Conservation (phyloP, 169 alveolate species). For the Besnoitia besnoiti region DNA sequence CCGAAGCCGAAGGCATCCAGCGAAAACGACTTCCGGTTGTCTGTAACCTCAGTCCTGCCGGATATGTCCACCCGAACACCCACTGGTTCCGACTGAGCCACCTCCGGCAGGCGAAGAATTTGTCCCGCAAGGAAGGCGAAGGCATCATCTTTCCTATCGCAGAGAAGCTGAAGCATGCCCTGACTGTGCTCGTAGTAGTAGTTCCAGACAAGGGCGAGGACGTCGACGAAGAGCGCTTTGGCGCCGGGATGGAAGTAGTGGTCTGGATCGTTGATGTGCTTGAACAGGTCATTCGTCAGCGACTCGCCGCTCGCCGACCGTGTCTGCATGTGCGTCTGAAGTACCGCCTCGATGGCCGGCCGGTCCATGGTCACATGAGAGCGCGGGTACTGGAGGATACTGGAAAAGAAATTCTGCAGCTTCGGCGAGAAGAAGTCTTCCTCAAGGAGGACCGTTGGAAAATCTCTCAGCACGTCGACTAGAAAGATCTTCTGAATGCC, state of each 20-base stretch:
- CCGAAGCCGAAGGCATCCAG: conserved; percentile 28
- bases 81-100: not conserved
- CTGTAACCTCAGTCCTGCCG: not conserved
- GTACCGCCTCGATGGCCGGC: not conserved
- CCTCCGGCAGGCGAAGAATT: not conserved
- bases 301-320: not conserved
- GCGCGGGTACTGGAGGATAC: conserved; percentile 18
- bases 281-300: not conserved
- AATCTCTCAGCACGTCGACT: conserved; percentile 16
- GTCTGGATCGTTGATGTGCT: not conserved
- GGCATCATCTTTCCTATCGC: not conserved
- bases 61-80: not conserved
- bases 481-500: not conserved
- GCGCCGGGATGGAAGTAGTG: not conserved
- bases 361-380: not conserved
- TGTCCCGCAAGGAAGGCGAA: not conserved
- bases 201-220: not conserved
- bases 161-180: not conserved
- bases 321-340: conserved; percentile 1
- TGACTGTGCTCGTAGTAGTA: conserved; percentile 33
- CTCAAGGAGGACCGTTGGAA: conserved; percentile 11
- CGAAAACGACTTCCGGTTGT: not conserved
- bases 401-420: conserved; percentile 3
- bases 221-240: not conserved
- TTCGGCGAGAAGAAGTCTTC: not conserved